Evolutionary conservation across 2,329 filamentous ascomycete genomes (phyloP), one percentile per base, ranked within the genome.

Genomic region (Colletotrichum sp.): DNA sequence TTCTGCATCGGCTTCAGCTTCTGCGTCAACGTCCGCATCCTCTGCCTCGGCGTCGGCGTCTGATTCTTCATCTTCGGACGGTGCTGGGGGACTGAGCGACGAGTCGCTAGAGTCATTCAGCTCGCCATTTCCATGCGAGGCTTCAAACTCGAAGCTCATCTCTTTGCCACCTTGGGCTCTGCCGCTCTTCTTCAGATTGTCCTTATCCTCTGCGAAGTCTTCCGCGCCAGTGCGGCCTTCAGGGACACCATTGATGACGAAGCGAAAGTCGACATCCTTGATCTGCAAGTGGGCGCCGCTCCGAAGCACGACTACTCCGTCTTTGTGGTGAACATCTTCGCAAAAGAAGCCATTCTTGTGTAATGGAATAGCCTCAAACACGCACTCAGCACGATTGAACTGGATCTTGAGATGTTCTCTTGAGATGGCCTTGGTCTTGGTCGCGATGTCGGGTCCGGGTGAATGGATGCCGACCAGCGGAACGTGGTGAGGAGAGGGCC

Each of bases 121-220:
- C 55, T 91, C 89, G 39, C 88, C 91, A 73, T 89, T 87, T 55
- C 90, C 90, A 75, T 91, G 88, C 1, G 90, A 89, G 80, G 91
- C 90, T 80, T 94, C 92, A 79, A 95, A 95, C 71, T 93, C 92
- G 77, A 95, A 93, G 82, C 93, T 95, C 92, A 95, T 95, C 78
- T 93, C 90, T 81, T 93, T 93, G 71, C 91, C 91, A 39, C 90
- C 90, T 69, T 90, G 88, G 10, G 88, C 89, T 79, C 89, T 88
- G 36, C 89, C 88, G 36, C 87, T 85, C 78, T 85, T 87, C 77
- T 88, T 89, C 63, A 85, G 86, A 34, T 86, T 85, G 6, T 84
- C 84, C 60, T 88, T 86, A 66, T 91, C 89, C 70, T 91, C 89
- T 21, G 88, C 83, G 32, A 87, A 86, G 65, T 90, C 88, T 78